These are phyloP conservation scores for Aspergillus bridgeri DNA, from an alignment of 495 filamentous ascomycete species.

Conservation along the genomic window DNA sequence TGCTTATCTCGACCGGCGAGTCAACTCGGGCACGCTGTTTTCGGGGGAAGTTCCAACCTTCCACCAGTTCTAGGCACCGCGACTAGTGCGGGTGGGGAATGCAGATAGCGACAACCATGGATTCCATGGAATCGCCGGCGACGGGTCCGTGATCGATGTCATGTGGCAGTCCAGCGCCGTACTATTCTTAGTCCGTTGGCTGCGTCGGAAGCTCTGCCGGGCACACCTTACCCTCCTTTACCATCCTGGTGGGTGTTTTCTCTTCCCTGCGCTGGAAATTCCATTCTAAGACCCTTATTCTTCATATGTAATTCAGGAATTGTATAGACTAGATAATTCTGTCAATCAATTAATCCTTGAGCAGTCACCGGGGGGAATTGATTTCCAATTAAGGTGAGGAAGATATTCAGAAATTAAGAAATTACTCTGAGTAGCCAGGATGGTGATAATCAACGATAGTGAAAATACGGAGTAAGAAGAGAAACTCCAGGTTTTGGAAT, in stretches of 20 bases:
- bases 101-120: constrained; percentile 15
- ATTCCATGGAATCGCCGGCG: constrained; percentile 3
- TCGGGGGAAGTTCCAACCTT: neutral
- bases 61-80: constrained; percentile 15
- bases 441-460: neutral
- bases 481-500: too few relatives aligned
- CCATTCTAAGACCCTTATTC: too few relatives aligned
- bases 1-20: neutral
- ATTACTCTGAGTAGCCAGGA: too few relatives aligned
- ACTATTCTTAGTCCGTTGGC: constrained; percentile 12
- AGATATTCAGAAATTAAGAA: too few relatives aligned
- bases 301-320: neutral
- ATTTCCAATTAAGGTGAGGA: too few relatives aligned
- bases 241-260: neutral
- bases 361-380: too few relatives aligned
- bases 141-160: constrained; percentile 15
- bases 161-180: constrained; percentile 11
- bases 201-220: constrained; percentile 13
- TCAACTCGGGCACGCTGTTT: constrained; percentile 3
- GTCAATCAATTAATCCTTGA: neutral
- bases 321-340: neutral
- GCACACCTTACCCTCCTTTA: neutral
- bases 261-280: too few relatives aligned
- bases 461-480: neutral
- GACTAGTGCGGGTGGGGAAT: constrained; percentile 4